phyloP scores from a whole-genome alignment of 495 filamentous ascomycete genomes.

The Tetracladium setigerum region DNA sequence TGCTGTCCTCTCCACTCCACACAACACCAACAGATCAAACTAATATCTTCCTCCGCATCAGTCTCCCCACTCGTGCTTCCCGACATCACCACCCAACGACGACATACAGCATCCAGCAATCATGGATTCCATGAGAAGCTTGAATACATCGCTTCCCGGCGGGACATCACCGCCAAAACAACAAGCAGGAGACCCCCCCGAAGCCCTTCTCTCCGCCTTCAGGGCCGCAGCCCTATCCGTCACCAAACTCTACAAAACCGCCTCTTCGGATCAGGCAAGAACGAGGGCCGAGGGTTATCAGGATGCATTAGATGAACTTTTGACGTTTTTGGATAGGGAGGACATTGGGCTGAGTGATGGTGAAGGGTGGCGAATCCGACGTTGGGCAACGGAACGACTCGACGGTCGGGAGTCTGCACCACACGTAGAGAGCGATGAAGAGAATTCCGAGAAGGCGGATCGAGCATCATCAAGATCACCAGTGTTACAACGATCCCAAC shows the following conservation, averaged over 20 bases:
- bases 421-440: conserved; percentile 69
- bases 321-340: conserved; percentile 75
- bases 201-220: conserved; percentile 82
- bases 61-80: neutral
- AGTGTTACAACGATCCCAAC: conserved; percentile 43
- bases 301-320: conserved; percentile 84
- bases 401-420: conserved; percentile 44
- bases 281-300: conserved; percentile 78
- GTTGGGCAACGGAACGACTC: conserved; percentile 76
- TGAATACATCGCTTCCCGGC: conserved; percentile 60
- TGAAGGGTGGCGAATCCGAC: conserved; percentile 72
- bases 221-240: conserved; percentile 88
- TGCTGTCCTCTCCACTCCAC: neutral
- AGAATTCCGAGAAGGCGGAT: conserved; percentile 48
- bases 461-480: conserved; percentile 47
- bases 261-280: conserved; percentile 65
- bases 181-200: conserved; percentile 53
- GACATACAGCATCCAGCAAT: conserved; percentile 1
- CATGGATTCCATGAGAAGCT: conserved; percentile 70
- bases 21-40: neutral
- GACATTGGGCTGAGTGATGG: conserved; percentile 69
- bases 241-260: conserved; percentile 91
- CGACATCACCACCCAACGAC: no score
- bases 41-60: neutral
- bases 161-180: conserved; percentile 29